These are phyloP conservation scores for Leishmania amazonensis DNA, from an alignment of 208 protist genomes.

Conservation along the genomic window DNA sequence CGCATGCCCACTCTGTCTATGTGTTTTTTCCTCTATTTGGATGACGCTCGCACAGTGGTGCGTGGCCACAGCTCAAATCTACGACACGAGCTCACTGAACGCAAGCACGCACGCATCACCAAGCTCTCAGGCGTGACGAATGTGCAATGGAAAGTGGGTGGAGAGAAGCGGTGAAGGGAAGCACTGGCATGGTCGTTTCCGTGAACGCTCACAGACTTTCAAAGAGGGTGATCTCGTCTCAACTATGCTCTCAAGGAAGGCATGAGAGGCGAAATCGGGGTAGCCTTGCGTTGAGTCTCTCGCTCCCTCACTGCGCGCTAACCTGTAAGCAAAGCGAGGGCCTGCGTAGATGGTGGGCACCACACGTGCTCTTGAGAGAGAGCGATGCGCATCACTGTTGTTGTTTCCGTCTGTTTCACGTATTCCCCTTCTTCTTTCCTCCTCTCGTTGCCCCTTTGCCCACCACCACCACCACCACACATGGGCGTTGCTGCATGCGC, in stretches of 20 bases:
- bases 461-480: too few species aligned
- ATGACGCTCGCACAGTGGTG: neutral
- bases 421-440: constrained; percentile 11
- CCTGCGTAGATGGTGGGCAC: neutral
- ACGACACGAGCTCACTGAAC: neutral
- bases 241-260: neutral
- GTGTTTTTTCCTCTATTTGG: neutral
- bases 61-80: neutral
- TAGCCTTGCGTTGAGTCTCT: neutral
- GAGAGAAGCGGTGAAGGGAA: neutral
- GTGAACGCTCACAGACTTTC: neutral
- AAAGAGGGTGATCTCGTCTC: neutral
- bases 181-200: neutral
- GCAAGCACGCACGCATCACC: neutral
- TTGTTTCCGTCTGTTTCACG: neutral
- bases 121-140: neutral
- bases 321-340: neutral
- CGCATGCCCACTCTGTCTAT: too few species aligned
- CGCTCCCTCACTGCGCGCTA: neutral
- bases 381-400: neutral
- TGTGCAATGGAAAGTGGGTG: neutral
- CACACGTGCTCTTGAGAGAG: neutral
- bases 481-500: neutral
- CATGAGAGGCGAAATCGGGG: neutral
- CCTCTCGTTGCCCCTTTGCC: constrained; percentile 11